Base-by-base conservation (phyloP, 2,329 filamentous ascomycete species). In the Aspergillus spinulosporus region DNA sequence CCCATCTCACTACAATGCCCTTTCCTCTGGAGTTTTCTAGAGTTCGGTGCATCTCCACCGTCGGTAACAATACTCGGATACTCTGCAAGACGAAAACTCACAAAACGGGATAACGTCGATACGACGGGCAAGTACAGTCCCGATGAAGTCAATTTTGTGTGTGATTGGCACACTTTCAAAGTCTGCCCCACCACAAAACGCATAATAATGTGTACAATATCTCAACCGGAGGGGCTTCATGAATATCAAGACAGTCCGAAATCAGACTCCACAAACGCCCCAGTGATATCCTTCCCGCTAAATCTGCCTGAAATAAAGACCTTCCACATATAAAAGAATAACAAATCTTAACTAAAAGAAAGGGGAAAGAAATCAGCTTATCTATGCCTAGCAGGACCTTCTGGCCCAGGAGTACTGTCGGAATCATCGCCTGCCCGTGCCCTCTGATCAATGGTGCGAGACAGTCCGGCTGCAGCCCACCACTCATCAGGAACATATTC, bases 401-500 rank as follows among this genome's bases (percentile, higher is more conserved):
- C 63, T 43, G 58, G 9, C 28, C 52, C 54, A 15, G 66, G 63
- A n/a, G 61, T 58, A 14, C 61, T 60, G 21, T 61, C 62, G 28
- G 58, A 51, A 21, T 66, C 65, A n/a, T 69, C 58, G 31, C 60
- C 62, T 28, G 62, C 61, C 49, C 62, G 65, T 42, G 71, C 59
- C 50, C 69, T 65, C 29, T 67, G 68, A 49, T 66, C 65, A 39
- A 74, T 64, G 11, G 80, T 86, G 60, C 86, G 82, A 66, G 80
- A 86, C 61, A 90, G 79, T 42, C 88, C 88, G 57, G 82, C 86
- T 65, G 84, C 82, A 57, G 84, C 84, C 90, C 90, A 95, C 85
- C 88, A 92, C 61, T 90, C 86, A 59, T 94, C 89, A 0, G 89
- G 88, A 53, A 94, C 88, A 64, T 92, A 88, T 66, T 90, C 83